Conservation (phyloP, 2,329 filamentous ascomycete species). For the Pseudogymnoascus sp. region DNA sequence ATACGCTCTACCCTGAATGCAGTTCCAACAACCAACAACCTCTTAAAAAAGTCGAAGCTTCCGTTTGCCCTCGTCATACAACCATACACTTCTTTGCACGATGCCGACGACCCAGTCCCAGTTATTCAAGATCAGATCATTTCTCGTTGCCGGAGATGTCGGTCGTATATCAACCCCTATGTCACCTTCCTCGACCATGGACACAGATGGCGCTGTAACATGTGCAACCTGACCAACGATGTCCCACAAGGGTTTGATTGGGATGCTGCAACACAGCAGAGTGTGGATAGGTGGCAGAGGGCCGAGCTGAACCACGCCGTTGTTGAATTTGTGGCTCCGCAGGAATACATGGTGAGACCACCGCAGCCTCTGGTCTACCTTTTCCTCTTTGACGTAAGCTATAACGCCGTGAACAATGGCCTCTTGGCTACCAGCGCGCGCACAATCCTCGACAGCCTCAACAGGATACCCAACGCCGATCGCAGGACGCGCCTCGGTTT, state of each 20-base stretch:
- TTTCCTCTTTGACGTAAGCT: conserved; percentile 93
- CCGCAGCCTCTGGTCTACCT: conserved; percentile 93
- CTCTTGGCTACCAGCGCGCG: conserved; percentile 86
- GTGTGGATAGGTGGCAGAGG: conserved; percentile 83
- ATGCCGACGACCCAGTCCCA: conserved; percentile 83
- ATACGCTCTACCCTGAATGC: conserved; percentile 92
- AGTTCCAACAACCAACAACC: conserved; percentile 81
- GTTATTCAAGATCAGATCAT: conserved; percentile 96
- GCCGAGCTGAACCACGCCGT: conserved; percentile 93
- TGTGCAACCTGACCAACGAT: conserved; percentile 98
- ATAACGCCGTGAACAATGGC: conserved; percentile 79
- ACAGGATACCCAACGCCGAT: conserved; percentile 96
- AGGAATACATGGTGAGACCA: conserved; percentile 98
- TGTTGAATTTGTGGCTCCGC: conserved; percentile 93
- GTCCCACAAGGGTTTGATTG: conserved; percentile 99
- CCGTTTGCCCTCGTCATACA: conserved; percentile 95
- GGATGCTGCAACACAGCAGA: conserved; percentile 87
- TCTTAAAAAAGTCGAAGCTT: conserved; percentile 93
- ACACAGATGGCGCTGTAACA: conserved; percentile 97
- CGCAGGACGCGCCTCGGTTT: conserved; percentile 88
- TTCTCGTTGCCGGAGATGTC: conserved; percentile 87
- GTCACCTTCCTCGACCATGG: conserved; percentile 95
- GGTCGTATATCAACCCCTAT: conserved; percentile 96
- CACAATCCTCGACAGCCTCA: conserved; percentile 89
- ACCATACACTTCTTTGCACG: conserved; percentile 87